Evolutionary conservation across 2,329 filamentous ascomycete genomes (phyloP).

Genomic region (Didymella glomerata): DNA sequence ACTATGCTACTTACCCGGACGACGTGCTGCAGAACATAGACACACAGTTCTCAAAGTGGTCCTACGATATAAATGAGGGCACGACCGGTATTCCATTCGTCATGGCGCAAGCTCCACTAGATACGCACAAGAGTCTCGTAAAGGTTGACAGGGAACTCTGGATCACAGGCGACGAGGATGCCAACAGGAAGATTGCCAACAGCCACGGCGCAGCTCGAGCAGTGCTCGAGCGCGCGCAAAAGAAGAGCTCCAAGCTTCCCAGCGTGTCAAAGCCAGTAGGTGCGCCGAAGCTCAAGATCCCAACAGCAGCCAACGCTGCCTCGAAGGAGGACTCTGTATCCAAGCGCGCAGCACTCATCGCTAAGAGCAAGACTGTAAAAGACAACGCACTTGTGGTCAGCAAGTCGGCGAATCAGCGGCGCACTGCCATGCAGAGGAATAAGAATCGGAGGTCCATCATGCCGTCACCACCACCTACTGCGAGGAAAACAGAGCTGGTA

Average conservation of each 20-base stretch:
- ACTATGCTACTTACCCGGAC: conserved; percentile 2
- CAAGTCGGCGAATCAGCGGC: conserved; percentile 14
- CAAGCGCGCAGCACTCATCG: conserved; percentile 17
- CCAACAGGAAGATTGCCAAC: background rate
- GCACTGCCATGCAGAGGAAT: conserved; percentile 12
- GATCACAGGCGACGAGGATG: background rate
- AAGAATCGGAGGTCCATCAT: conserved; percentile 20
- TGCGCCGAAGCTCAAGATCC: background rate
- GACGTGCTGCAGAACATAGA: conserved; percentile 13
- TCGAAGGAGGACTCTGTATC: background rate
- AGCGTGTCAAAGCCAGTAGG: background rate
- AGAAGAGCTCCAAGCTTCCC: background rate
- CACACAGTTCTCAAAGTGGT: conserved; percentile 20
- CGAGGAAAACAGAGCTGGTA: conserved; percentile 1
- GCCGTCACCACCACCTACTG: conserved; percentile 8
- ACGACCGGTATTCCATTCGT: conserved; percentile 9
- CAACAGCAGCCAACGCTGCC: background rate
- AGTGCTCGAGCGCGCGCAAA: background rate
- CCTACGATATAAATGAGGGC: conserved; percentile 14
- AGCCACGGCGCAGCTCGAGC: background rate
- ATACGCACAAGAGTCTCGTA: conserved; percentile 9
- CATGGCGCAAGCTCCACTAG: conserved; percentile 11
- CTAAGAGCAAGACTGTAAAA: conserved; percentile 6
- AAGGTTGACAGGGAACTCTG: conserved; percentile 8
- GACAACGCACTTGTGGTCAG: conserved; percentile 6